Base-by-base conservation (phyloP, 2,329 filamentous ascomycete species). In the Colletotrichum lini region DNA sequence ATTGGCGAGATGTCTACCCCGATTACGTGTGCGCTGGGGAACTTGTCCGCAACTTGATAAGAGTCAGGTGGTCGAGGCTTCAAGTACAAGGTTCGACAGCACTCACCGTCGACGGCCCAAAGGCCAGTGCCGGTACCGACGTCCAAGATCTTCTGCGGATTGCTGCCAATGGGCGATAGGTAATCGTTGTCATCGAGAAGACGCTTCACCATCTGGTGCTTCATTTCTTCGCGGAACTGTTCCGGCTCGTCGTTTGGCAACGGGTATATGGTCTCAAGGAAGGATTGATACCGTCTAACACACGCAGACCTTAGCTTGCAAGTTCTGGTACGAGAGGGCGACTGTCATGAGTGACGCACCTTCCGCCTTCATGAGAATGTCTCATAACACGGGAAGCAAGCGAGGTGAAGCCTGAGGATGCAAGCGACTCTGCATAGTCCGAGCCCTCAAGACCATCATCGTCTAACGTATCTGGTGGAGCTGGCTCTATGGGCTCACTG, bases 81-180 rank as follows among this genome's bases (percentile, higher is more conserved):
- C 3, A 58, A 56, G 9, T 13, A 15, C 50, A n/a, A 60, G 44
- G 5, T 35, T 26, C 16, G 30, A 42, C 18, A 12, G 42, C 13
- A 78, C 81, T 47, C 75, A 86, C 85, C 79, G 74, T 86, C 85
- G 64, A 89, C 84, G 2, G 88, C 88, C 89, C 89, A 91, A 52
- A 89, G 82, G 38, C 85, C 85, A 42, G 84, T 84, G 7, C 86
- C 86, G 5, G 85, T 87, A 35, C 86, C 86, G 18, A 87, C 75
- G 70, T 88, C 85, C 45, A 87, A 78, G 68, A 88, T 86, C 73
- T 84, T 86, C 58, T 87, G 85, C 2, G 84, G 84, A 26, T 79
- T 77, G 30, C 81, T 75, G 23, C 81, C 82, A 21, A 88, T 81
- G 7, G 86, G 86, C 1, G 86, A 80, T 0, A 84, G 67, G 66